Percentiles rank a stretch among this genome's conserved stretches.
Evolutionary conservation across 192 early-diverging fungal species (phyloP).

Genomic region (Chytriomyces hyalinus): DNA sequence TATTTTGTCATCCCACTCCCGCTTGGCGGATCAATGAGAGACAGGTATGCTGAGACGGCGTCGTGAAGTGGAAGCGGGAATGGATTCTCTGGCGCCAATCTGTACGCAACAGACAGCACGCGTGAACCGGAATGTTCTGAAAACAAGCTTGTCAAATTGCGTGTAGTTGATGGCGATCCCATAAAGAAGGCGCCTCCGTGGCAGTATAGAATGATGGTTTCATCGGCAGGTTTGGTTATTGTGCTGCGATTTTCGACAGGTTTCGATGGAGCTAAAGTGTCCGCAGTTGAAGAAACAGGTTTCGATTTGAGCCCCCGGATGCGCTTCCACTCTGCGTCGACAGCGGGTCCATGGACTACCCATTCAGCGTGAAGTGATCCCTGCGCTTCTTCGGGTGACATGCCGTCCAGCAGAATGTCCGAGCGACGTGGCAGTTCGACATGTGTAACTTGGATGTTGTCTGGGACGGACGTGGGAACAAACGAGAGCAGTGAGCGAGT

Average conservation of each 20-base stretch:
- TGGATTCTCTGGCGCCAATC: conserved; percentile 45
- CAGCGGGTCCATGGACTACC: conserved; percentile 29
- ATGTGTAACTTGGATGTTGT: conserved; percentile 12
- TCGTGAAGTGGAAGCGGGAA: conserved; percentile 44
- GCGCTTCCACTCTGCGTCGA: conserved; percentile 30
- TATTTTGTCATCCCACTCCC: conserved; percentile 9
- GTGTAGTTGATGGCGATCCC: conserved; percentile 33
- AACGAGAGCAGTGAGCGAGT: conserved; percentile 31
- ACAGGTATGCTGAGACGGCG: conserved; percentile 42
- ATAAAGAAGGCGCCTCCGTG: conserved; percentile 48
- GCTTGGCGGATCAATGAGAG: conserved; percentile 43
- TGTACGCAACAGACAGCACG: conserved; percentile 49
- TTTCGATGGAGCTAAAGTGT: neutral
- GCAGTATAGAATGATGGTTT: conserved; percentile 44
- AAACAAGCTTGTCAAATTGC: conserved; percentile 36
- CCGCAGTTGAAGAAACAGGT: neutral
- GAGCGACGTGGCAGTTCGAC: conserved; percentile 23
- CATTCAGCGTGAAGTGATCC: conserved; percentile 35
- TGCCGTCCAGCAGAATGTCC: conserved; percentile 32
- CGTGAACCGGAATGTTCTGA: conserved; percentile 12
- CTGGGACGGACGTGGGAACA: conserved; percentile 20
- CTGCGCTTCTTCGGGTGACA: conserved; percentile 15
- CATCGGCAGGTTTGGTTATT: neutral
- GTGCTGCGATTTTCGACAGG: neutral
- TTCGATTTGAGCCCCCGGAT: conserved; percentile 18